Evolutionary conservation across 148 eudicot species (phyloP).

Genomic region (Rhododendron williamsianum): DNA sequence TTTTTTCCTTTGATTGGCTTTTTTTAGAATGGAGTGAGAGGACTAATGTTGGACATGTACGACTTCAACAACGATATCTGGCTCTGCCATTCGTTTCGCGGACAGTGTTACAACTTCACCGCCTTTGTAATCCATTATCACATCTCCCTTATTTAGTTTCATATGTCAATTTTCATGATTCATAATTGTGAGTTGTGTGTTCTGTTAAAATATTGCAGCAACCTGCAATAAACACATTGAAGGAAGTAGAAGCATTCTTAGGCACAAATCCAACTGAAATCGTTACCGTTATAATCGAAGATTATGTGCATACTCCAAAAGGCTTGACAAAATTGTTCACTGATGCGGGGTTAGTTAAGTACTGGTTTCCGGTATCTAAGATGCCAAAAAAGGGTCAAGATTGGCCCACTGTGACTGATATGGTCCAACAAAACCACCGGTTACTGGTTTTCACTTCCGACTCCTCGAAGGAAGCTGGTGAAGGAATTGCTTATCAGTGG

Average conservation of each 20-base stretch:
- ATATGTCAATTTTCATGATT: not conserved
- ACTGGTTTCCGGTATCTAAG: slow-evolving; percentile 81
- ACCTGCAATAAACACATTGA: slow-evolving; percentile 79
- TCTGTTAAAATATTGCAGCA: slow-evolving; percentile 37
- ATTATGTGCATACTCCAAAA: slow-evolving; percentile 87
- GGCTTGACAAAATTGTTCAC: slow-evolving; percentile 74
- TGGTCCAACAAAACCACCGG: slow-evolving; percentile 69
- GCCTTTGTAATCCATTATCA: slow-evolving; percentile 65
- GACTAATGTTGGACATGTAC: slow-evolving; percentile 99
- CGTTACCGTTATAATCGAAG: slow-evolving; percentile 95
- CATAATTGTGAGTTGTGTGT: not conserved
- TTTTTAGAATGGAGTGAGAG: slow-evolving; percentile 91
- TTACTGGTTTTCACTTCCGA: slow-evolving; percentile 97
- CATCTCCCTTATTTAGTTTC: not conserved
- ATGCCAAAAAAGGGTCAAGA: slow-evolving; percentile 90
- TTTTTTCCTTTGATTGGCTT: slow-evolving; percentile 14
- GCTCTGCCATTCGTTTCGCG: slow-evolving; percentile 92
- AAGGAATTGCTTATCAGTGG: slow-evolving; percentile 98
- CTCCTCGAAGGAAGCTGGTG: slow-evolving; percentile 78
- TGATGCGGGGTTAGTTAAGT: slow-evolving; percentile 79
- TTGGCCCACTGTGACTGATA: slow-evolving; percentile 89
- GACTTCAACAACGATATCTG: slow-evolving; percentile 88
- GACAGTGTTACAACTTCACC: slow-evolving; percentile 88
- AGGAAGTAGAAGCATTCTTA: slow-evolving; percentile 91
- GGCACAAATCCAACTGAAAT: slow-evolving; percentile 71